A percentile compares a stretch with the other conserved stretches of the same genome.
Conservation (phyloP, 2,329 filamentous ascomycete genomes). For the Chaetomium sp. region DNA sequence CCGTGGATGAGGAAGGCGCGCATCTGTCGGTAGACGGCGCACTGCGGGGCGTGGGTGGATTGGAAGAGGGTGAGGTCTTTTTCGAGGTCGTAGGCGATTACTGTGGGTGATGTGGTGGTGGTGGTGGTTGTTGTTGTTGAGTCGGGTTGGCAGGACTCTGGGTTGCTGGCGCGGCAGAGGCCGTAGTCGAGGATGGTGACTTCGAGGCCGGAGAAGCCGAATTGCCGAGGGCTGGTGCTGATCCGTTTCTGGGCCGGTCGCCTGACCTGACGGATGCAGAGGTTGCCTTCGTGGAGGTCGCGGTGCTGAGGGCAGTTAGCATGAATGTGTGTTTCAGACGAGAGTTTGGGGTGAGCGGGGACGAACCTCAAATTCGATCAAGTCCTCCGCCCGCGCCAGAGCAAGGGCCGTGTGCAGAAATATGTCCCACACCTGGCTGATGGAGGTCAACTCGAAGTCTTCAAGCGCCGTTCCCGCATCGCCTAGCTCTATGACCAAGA, state of each 20-base stretch:
- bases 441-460: constrained; percentile 53
- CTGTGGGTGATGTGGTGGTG: neutral
- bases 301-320: constrained; percentile 53
- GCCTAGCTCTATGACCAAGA: constrained; percentile 64
- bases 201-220: constrained; percentile 63
- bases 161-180: constrained; percentile 59
- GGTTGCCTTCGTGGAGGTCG: constrained; percentile 66
- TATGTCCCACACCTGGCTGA: constrained; percentile 63
- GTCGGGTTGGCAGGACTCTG: constrained; percentile 8
- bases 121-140: neutral
- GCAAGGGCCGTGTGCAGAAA: constrained; percentile 63
- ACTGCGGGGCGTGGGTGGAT: constrained; percentile 62
- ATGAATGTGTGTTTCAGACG: neutral
- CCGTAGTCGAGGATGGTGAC: constrained; percentile 69
- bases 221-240: constrained; percentile 41
- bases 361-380: constrained; percentile 61
- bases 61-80: constrained; percentile 62
- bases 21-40: constrained; percentile 64
- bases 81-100: constrained; percentile 58
- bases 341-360: neutral
- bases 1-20: constrained; percentile 57
- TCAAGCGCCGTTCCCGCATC: constrained; percentile 64
- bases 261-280: constrained; percentile 56
- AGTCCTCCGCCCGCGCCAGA: constrained; percentile 59
- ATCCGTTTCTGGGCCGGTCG: constrained; percentile 35